Conservation (phyloP, 345 rosid genomes). For the Corchorus olitorius region DNA sequence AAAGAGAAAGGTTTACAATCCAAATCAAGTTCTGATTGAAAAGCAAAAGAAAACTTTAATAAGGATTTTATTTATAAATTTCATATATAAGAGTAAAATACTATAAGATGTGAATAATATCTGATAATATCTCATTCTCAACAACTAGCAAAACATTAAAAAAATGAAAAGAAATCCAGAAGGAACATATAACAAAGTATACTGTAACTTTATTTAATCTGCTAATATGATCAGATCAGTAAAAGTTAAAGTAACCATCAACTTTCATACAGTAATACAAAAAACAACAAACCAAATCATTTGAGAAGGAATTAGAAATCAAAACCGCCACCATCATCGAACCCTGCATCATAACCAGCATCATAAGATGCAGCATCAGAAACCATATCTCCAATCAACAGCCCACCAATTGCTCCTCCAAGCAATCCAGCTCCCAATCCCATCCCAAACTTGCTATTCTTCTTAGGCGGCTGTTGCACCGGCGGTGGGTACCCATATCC, state of each 20-base stretch:
- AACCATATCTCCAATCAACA: slow-evolving; percentile 68
- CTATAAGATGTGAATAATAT: background rate
- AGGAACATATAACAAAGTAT: too few species aligned
- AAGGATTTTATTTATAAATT: background rate
- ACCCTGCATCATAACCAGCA: slow-evolving; percentile 33
- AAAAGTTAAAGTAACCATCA: too few species aligned
- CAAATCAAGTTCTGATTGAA: background rate
- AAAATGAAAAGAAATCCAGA: background rate
- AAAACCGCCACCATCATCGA: slow-evolving; percentile 48
- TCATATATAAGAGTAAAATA: too few species aligned
- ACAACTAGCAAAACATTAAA: background rate
- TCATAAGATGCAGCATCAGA: slow-evolving; percentile 49
- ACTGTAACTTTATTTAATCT: too few species aligned
- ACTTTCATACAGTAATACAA: background rate
- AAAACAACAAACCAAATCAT: background rate
- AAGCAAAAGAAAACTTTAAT: background rate
- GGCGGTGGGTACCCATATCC: slow-evolving; percentile 41
- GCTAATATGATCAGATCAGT: background rate
- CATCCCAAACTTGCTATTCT: slow-evolving; percentile 51
- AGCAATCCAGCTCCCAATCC: slow-evolving; percentile 76
- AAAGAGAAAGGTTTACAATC: too few species aligned
- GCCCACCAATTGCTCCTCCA: slow-evolving; percentile 77
- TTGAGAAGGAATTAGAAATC: slow-evolving; percentile 21
- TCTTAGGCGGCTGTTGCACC: slow-evolving; percentile 48
- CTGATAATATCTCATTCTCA: background rate